phyloP scores from a whole-genome alignment of 2,329 filamentous ascomycete genomes.

The Monosporascus sp. region DNA sequence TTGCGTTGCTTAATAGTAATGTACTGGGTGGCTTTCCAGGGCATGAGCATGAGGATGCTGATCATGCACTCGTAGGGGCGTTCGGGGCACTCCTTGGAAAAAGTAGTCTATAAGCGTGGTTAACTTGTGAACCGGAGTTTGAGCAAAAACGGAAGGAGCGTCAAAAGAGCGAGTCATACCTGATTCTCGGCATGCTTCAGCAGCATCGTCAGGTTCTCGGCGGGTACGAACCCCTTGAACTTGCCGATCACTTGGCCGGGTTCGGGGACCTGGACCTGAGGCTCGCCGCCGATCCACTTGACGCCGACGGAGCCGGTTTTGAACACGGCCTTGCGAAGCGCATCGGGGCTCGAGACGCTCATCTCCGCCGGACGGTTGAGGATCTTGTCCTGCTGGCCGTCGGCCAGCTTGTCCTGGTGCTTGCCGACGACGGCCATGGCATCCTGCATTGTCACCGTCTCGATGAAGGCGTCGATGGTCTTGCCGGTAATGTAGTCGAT shows the following conservation, averaged over 20 bases:
- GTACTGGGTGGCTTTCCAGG: slow-evolving; percentile 53
- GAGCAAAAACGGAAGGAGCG: slow-evolving; percentile 3
- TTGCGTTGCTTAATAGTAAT: slow-evolving; percentile 56
- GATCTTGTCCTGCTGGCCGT: slow-evolving; percentile 41
- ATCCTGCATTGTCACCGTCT: slow-evolving; percentile 41
- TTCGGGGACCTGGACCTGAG: slow-evolving; percentile 28
- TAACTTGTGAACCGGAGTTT: slow-evolving; percentile 3
- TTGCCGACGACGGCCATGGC: slow-evolving; percentile 49
- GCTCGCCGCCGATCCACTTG: slow-evolving; percentile 46
- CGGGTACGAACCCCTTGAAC: slow-evolving; percentile 57
- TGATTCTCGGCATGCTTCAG: slow-evolving; percentile 58
- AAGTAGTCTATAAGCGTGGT: slow-evolving; percentile 44
- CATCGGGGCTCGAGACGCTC: slow-evolving; percentile 49
- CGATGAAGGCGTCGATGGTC: slow-evolving; percentile 41
- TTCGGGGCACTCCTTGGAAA: slow-evolving; percentile 56
- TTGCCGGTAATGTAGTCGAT: slow-evolving; percentile 44
- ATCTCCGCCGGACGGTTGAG: slow-evolving; percentile 55
- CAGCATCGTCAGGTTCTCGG: slow-evolving; percentile 61
- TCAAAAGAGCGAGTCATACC: slow-evolving; percentile 26
- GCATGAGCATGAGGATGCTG: slow-evolving; percentile 57
- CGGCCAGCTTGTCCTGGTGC: slow-evolving; percentile 27
- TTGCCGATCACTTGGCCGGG: slow-evolving; percentile 38
- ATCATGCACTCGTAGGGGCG: slow-evolving; percentile 62
- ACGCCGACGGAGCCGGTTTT: slow-evolving; percentile 49
- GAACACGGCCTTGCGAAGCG: slow-evolving; percentile 59